Conservation (phyloP, 352 stramenopile species). For the Plasmopara halstedii region DNA sequence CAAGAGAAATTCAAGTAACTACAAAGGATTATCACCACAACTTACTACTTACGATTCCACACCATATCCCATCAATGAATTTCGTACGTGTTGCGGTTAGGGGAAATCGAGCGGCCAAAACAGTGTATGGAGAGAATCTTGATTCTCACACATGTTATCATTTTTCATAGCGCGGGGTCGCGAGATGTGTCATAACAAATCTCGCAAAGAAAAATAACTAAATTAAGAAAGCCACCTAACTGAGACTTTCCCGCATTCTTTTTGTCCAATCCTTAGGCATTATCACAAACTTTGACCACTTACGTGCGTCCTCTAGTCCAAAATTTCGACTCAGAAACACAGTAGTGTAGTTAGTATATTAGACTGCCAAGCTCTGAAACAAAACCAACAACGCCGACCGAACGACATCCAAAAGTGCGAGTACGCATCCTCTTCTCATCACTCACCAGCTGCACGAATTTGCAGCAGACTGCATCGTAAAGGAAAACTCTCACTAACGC, state of each 20-base stretch:
- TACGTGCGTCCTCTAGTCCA: background rate
- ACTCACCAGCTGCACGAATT: conserved; percentile 6
- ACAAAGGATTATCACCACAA: too few species aligned
- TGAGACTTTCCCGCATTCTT: background rate
- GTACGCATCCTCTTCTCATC: conserved; percentile 14
- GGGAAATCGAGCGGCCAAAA: too few species aligned
- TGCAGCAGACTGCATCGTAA: conserved; percentile 1
- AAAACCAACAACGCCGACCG: conserved; percentile 28
- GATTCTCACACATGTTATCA: background rate
- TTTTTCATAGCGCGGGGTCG: too few species aligned
- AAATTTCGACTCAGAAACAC: conserved; percentile 2
- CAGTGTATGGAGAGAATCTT: too few species aligned
- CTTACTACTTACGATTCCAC: too few species aligned
- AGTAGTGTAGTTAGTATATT: conserved; percentile 5
- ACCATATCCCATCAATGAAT: too few species aligned
- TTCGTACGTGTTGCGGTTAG: too few species aligned
- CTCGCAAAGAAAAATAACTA: background rate
- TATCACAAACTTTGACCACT: conserved; percentile 5
- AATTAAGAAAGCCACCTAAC: background rate
- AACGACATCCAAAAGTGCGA: conserved; percentile 29
- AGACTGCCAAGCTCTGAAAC: conserved; percentile 13
- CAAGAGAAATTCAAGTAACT: too few species aligned
- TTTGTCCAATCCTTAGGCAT: conserved; percentile 1
- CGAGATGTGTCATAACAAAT: too few species aligned
- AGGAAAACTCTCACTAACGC: conserved; percentile 1